These are phyloP conservation scores for Copromyces sp. DNA, from an alignment of 495 filamentous ascomycete genomes.

Conservation along the genomic window DNA sequence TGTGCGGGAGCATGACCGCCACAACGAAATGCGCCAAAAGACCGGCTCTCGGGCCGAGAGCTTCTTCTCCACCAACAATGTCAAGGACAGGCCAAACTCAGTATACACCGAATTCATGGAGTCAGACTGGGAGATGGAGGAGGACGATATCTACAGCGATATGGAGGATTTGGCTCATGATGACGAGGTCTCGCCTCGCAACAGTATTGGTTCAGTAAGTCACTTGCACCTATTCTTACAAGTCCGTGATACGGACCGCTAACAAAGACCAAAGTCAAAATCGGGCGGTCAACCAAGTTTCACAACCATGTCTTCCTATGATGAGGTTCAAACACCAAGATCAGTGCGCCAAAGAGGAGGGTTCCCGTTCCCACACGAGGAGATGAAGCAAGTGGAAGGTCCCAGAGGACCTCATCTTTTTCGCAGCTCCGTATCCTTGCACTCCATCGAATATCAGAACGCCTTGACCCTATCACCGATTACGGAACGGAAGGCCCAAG, in stretches of 20 bases:
- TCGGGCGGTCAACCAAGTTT: constrained; percentile 48
- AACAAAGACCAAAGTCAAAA: constrained; percentile 28
- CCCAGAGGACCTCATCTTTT: constrained; percentile 87
- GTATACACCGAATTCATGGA: constrained; percentile 63
- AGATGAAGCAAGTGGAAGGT: constrained; percentile 57
- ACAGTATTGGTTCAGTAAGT: constrained; percentile 59
- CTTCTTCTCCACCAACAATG: constrained; percentile 32
- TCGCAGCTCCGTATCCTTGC: constrained; percentile 44
- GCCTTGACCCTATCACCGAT: constrained; percentile 58
- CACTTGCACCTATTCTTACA: neutral
- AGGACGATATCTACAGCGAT: constrained; percentile 42
- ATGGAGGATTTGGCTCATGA: constrained; percentile 42
- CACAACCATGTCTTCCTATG: constrained; percentile 66
- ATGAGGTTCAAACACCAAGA: constrained; percentile 61
- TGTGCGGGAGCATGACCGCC: constrained; percentile 9
- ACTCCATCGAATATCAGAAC: constrained; percentile 47
- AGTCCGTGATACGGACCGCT: constrained; percentile 7
- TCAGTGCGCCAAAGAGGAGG: constrained; percentile 33
- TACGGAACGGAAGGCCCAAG: constrained; percentile 31
- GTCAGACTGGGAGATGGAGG: constrained; percentile 57
- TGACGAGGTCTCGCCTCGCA: constrained; percentile 51
- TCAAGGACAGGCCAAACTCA: constrained; percentile 45
- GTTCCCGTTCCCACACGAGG: constrained; percentile 21
- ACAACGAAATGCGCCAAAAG: constrained; percentile 40
- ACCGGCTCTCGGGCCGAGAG: constrained; percentile 26